Base-by-base conservation (phyloP, 192 early-diverging fungal genomes). In the Globomyces pollinis-pini region DNA sequence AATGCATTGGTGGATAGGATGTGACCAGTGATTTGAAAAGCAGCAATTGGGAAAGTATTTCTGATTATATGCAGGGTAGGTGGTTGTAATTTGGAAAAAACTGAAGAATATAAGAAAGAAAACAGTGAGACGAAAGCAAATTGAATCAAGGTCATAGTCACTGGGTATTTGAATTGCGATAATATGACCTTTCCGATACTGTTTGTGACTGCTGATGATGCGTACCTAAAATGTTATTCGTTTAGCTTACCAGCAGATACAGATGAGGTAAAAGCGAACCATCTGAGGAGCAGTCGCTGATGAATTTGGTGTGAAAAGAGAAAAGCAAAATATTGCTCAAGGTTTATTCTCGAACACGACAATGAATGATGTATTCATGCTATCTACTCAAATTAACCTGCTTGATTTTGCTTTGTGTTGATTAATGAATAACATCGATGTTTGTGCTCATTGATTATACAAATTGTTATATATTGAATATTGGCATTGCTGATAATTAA, bases 1-100 rank as follows among this genome's bases (percentile, higher is more conserved):
- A 91, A 84, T n/a, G 90, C 87, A 30, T 86, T 59, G 52, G 79
- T 80, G 0, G 85, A 85, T 58, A 91, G 86, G 8, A 90, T 74
- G 75, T 94, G 91, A 0, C 90, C 90, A 16, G 83, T 75, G 42
- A 94, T 90, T 63, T 87, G 80, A 72, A 94, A 94, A 15, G 80
- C 64, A 43, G 79, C 77, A 54, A 94, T 61, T 0, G 89, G 90
- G 7, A 81, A 61, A 2, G 85, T 88, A n/a, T 73, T 80, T 15
- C 62, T 55, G 38, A 90, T 36, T 30, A 89, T 75, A 5, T 66
- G 71, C 43, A 63, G 28, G 1, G 72, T 77, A 1, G 82, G 84
- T 11, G 24, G 69, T 31, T 74, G 68, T 26, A 93, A 77, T 34
- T 71, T 76, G 1, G 74, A 74, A 23, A 68, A 61, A 34, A 73